These are phyloP conservation scores for Prunus fruticosa DNA, from an alignment of 306 rosid species.

Conservation along the genomic window DNA sequence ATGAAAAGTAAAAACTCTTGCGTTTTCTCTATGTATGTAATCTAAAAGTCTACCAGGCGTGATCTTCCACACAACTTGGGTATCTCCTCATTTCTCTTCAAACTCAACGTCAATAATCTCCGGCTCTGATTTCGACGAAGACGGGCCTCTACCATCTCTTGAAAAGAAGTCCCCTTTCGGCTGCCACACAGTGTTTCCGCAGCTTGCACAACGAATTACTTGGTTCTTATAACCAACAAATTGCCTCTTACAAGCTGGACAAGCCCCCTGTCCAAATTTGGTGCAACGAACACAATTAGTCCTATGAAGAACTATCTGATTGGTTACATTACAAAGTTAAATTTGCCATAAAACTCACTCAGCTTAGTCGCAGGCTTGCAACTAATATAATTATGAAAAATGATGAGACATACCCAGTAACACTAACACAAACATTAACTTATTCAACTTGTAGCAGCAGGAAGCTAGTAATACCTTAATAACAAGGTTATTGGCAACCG, in stretches of 20 bases:
- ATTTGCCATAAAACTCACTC: background rate
- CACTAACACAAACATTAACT: background rate
- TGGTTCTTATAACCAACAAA: slow-evolving; percentile 86
- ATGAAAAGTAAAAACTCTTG: background rate
- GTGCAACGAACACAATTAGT: slow-evolving; percentile 18
- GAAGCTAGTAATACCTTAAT: slow-evolving; percentile 59
- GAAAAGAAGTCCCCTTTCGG: slow-evolving; percentile 74
- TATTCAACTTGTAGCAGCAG: slow-evolving; percentile 8
- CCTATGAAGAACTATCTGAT: background rate
- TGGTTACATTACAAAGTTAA: background rate
- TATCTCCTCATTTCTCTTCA: slow-evolving; percentile 74
- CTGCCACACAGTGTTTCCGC: slow-evolving; percentile 97
- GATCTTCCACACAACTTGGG: background rate
- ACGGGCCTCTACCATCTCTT: slow-evolving; percentile 38
- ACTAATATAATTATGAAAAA: background rate
- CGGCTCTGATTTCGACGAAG: slow-evolving; percentile 63
- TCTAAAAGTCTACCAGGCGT: background rate
- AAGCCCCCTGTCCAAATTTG: slow-evolving; percentile 58
- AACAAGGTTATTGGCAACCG: slow-evolving; percentile 72
- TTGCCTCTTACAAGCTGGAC: slow-evolving; percentile 88
- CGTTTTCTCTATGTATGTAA: slow-evolving; percentile 6
- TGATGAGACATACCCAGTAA: background rate
- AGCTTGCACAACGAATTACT: slow-evolving; percentile 64
- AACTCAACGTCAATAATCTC: slow-evolving; percentile 87
- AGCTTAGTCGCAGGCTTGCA: background rate